Conservation (phyloP, 179 eudicot genomes). For the Nepenthes alata region DNA sequence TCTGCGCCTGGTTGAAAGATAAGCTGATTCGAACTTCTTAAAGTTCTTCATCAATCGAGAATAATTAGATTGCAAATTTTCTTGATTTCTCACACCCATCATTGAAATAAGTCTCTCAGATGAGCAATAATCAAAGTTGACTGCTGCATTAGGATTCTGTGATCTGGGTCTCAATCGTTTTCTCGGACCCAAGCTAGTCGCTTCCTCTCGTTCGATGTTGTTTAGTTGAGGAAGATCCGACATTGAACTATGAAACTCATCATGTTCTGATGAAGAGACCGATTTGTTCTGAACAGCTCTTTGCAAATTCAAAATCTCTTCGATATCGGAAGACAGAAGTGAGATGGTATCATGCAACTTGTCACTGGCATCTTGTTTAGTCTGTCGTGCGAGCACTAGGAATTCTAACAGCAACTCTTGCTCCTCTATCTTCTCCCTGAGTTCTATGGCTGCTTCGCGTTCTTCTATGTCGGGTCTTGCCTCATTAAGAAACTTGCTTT, state of each 20-base stretch:
- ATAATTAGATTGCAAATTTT: slow-evolving; percentile 35
- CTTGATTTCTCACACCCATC: slow-evolving; percentile 23
- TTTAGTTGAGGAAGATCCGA: slow-evolving; percentile 18
- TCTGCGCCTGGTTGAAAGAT: slow-evolving; percentile 58
- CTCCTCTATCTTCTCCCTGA: slow-evolving; percentile 75
- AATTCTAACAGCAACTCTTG: slow-evolving; percentile 79
- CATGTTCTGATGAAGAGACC: slow-evolving; percentile 21
- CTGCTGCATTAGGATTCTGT: slow-evolving; percentile 17
- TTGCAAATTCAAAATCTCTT: slow-evolving; percentile 54
- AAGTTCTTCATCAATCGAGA: slow-evolving; percentile 73
- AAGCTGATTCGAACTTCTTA: slow-evolving; percentile 80
- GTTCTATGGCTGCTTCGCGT: slow-evolving; percentile 73
- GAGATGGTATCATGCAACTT: slow-evolving; percentile 59
- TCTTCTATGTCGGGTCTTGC: slow-evolving; percentile 62
- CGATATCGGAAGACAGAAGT: slow-evolving; percentile 70
- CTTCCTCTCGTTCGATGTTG: slow-evolving; percentile 29
- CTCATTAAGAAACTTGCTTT: slow-evolving; percentile 82
- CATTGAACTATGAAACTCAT: slow-evolving; percentile 17
- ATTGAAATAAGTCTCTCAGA: slow-evolving; percentile 27
- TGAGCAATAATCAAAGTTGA: slow-evolving; percentile 22
- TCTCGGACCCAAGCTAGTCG: slow-evolving; percentile 26
- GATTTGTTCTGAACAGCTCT: slow-evolving; percentile 34
- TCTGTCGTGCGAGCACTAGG: slow-evolving; percentile 47
- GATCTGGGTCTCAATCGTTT: slow-evolving; percentile 36
- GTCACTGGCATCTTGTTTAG: slow-evolving; percentile 64